Conservation (phyloP, 306 rosid genomes). For the Potentilla sterilis region DNA sequence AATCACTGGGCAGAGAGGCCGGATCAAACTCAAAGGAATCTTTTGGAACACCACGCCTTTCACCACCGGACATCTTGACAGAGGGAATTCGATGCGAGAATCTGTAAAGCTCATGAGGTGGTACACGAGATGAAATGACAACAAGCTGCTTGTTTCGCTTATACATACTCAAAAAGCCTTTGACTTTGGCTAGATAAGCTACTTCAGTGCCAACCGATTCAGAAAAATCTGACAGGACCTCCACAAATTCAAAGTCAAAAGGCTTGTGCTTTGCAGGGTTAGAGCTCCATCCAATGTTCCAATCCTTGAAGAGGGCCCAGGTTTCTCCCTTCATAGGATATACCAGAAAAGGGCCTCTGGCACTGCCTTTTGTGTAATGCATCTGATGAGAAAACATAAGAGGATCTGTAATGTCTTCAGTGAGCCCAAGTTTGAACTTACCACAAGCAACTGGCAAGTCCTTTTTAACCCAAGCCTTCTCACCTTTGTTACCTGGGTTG, state of each 20-base stretch:
- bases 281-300: constrained; percentile 78
- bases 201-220: constrained; percentile 51
- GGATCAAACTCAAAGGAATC: constrained; percentile 91
- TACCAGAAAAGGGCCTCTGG: constrained; percentile 36
- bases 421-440: constrained; percentile 42
- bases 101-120: constrained; percentile 52
- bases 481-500: constrained; percentile 42
- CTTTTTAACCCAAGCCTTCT: constrained; percentile 48
- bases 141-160: constrained; percentile 39
- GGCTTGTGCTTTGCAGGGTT: constrained; percentile 46
- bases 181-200: constrained; percentile 60
- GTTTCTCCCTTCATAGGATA: constrained; percentile 84
- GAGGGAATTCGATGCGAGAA: constrained; percentile 85
- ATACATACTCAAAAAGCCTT: constrained; percentile 78
- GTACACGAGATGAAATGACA: constrained; percentile 36
- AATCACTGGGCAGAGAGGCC: constrained; percentile 50
- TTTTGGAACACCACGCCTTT: constrained; percentile 60
- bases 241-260: constrained; percentile 54
- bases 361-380: constrained; percentile 40
- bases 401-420: constrained; percentile 33
- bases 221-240: constrained; percentile 63
- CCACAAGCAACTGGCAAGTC: constrained; percentile 77
- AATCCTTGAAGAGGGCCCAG: constrained; percentile 80
- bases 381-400: constrained; percentile 77
- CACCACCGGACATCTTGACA: constrained; percentile 64